Evolutionary conservation across 164 flowering plant genomes (phyloP), one percentile per base, ranked within the genome.

Genomic region (Hamamelis virginiana): DNA sequence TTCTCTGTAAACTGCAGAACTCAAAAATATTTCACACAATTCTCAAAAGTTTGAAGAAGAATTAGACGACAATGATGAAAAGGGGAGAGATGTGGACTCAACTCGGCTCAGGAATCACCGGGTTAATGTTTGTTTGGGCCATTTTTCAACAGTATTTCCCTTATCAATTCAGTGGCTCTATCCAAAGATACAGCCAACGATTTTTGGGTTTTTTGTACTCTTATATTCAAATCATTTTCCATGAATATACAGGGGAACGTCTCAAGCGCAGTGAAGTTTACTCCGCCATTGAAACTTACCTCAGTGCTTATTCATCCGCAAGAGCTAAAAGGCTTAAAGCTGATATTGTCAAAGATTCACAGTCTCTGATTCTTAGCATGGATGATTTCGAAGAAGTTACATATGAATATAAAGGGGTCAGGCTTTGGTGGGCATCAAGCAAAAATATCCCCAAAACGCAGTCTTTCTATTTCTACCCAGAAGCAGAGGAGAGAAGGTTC

Each of bases 301-400:
- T 71, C 19, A 5, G 64, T 28, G 15, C 16, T 9, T 57, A 14
- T 0, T 45, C 74, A 4, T 14, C 62, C 26, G 28, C 28, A 8
- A 47, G 33, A 33, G 69, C 69, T 45, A 65, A 55, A 13, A 19
- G 65, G 9, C 55, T 71, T 21, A 64, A 56, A 38, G 74, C 69
- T 16, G 69, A 71, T 16, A 9, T 46, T 14, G 6, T 55, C 19
- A 64, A 51, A 22, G 22, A 56, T 55, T n/a, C 19, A 58, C 44
- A 61, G 5, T 45, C 55, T 27, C 21, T 67, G 1, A 21, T 33
- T 22, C 88, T 87, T 1, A 77, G 80, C 72, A 83, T 87, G 83
- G 89, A 82, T 23, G 89, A 86, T 10, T 16, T 83, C 8, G 90
- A 89, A 22, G 81, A 83, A 65, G 78, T 87, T n/a, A 56, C 74